phyloP scores from a whole-genome alignment of 1,284 basidiomycete species.

The Marasmius fiardii region DNA sequence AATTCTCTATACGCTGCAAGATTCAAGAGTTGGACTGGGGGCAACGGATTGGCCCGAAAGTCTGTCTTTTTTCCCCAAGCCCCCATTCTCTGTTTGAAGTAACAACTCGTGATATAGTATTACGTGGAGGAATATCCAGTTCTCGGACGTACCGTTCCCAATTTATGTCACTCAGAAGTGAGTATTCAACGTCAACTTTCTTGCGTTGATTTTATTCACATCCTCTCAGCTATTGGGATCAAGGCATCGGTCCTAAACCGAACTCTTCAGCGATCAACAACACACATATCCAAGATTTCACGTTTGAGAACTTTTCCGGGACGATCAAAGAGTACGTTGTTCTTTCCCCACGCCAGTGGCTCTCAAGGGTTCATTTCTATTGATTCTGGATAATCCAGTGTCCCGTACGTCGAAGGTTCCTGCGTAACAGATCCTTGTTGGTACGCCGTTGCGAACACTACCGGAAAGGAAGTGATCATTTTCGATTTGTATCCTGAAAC shows the following conservation, averaged over 20 bases:
- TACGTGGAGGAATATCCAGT: not conserved
- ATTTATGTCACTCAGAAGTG: slow-evolving; percentile 66
- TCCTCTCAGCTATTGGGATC: slow-evolving; percentile 50
- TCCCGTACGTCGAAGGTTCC: slow-evolving; percentile 51
- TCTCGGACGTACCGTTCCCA: slow-evolving; percentile 22
- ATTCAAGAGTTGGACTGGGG: slow-evolving; percentile 70
- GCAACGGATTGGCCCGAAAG: slow-evolving; percentile 56
- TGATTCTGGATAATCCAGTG: slow-evolving; percentile 25
- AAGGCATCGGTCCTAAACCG: slow-evolving; percentile 46
- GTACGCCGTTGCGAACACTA: slow-evolving; percentile 50
- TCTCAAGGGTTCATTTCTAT: no score
- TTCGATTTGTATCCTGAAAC: slow-evolving; percentile 55
- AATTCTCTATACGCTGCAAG: slow-evolving; percentile 54
- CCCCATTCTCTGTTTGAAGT: slow-evolving; percentile 48
- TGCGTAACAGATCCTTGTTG: slow-evolving; percentile 59
- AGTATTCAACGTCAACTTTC: slow-evolving; percentile 13
- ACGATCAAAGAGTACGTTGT: slow-evolving; percentile 47
- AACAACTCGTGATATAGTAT: not conserved
- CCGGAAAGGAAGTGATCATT: slow-evolving; percentile 56
- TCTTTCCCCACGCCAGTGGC: no score
- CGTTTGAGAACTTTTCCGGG: slow-evolving; percentile 52
- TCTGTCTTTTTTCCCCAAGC: slow-evolving; percentile 35
- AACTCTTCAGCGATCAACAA: slow-evolving; percentile 43
- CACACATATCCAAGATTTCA: slow-evolving; percentile 52
- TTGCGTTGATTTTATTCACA: not conserved